Evolutionary conservation across 257 asterid species (phyloP).

Genomic region (Salvia miltiorrhiza): DNA sequence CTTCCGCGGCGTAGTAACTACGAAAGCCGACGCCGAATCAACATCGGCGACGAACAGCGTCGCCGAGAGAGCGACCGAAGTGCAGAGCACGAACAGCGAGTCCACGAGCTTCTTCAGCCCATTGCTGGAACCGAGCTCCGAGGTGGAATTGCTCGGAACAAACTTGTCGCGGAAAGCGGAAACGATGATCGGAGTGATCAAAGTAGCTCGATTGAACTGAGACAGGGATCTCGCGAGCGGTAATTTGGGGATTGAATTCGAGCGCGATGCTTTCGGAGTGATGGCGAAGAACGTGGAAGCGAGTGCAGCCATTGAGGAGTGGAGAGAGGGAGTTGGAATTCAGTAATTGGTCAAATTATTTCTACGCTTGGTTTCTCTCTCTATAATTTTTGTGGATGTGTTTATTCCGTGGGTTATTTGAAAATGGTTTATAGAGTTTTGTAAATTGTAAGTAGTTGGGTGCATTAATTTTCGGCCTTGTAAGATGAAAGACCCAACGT

Average conservation of each 20-base stretch:
- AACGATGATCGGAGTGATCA: conserved; percentile 29
- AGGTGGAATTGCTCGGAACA: conserved; percentile 11
- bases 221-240: conserved; percentile 28
- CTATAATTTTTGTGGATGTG: conserved; percentile 25
- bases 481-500: too few species aligned
- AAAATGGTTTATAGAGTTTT: not conserved
- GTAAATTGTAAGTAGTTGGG: not conserved
- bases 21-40: conserved; percentile 82
- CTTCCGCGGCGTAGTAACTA: conserved; percentile 59
- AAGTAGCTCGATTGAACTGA: conserved; percentile 20
- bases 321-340: conserved; percentile 14
- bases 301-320: conserved; percentile 44
- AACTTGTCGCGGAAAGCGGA: conserved; percentile 38
- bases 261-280: conserved; percentile 32
- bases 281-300: conserved; percentile 44
- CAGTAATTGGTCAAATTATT: conserved; percentile 32
- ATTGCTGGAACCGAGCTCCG: conserved; percentile 31
- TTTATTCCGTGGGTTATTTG: not conserved
- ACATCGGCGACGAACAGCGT: conserved; percentile 54
- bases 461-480: not conserved
- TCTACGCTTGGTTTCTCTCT: not conserved
- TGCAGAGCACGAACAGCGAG: conserved; percentile 58
- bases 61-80: conserved; percentile 82
- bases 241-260: conserved; percentile 32
- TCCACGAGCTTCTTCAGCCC: conserved; percentile 53